These are phyloP conservation scores for Coemansia asiatica DNA, from an alignment of 192 early-diverging fungal species.

Conservation along the genomic window DNA sequence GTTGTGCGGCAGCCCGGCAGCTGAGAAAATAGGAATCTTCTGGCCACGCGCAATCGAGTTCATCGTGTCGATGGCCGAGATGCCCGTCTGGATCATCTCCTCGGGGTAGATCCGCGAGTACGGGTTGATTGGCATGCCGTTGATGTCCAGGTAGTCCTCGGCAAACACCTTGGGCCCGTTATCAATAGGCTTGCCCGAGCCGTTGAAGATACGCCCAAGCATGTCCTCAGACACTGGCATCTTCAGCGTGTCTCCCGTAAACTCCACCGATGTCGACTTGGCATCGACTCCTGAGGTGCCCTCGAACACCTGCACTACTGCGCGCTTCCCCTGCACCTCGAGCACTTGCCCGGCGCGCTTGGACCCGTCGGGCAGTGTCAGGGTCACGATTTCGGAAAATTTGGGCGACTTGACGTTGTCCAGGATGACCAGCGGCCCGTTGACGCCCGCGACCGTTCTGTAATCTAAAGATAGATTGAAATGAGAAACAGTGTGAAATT, in stretches of 20 bases:
- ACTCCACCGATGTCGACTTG: slow-evolving; percentile 92
- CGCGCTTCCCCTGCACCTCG: slow-evolving; percentile 94
- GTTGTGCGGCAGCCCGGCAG: slow-evolving; percentile 97
- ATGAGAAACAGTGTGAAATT: not conserved
- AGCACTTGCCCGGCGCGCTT: slow-evolving; percentile 95
- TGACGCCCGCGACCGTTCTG: slow-evolving; percentile 94
- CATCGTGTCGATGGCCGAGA: slow-evolving; percentile 99
- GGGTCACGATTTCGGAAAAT: slow-evolving; percentile 94
- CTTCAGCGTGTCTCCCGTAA: slow-evolving; percentile 92
- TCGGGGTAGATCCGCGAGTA: slow-evolving; percentile 98
- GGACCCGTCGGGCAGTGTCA: slow-evolving; percentile 95
- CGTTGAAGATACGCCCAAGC: slow-evolving; percentile 98
- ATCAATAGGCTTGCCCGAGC: slow-evolving; percentile 98
- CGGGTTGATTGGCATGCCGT: slow-evolving; percentile 91
- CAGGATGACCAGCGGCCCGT: slow-evolving; percentile 96
- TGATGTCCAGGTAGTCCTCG: slow-evolving; percentile 97
- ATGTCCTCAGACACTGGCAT: slow-evolving; percentile 99
- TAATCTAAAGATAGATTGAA: slow-evolving; percentile 69
- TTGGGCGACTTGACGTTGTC: slow-evolving; percentile 99
- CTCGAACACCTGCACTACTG: slow-evolving; percentile 97
- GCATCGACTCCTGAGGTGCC: slow-evolving; percentile 96
- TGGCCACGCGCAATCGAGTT: slow-evolving; percentile 99
- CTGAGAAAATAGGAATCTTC: slow-evolving; percentile 99
- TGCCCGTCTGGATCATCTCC: slow-evolving; percentile 99
- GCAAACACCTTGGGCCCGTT: slow-evolving; percentile 99